phyloP scores from a whole-genome alignment of 805 yeast species.

The Ogataea ramenticola region DNA sequence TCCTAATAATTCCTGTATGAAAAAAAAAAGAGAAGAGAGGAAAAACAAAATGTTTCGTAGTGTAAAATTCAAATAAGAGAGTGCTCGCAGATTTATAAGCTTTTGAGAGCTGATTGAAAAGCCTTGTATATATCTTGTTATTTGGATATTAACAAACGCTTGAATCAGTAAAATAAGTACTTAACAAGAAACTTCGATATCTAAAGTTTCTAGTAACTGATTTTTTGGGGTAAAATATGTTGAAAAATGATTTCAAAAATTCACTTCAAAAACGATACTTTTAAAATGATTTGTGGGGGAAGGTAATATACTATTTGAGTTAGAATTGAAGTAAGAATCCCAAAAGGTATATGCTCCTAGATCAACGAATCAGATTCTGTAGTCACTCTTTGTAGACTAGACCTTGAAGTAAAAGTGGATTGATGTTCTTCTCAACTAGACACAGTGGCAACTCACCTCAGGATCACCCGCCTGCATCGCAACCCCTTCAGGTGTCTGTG shows the following conservation, averaged over 20 bases:
- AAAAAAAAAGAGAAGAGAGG: background rate
- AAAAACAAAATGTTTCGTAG: background rate
- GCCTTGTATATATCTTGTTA: background rate
- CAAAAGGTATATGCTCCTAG: background rate
- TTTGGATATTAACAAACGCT: too few species aligned
- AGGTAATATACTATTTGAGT: too few species aligned
- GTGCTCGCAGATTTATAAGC: background rate
- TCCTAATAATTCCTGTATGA: background rate
- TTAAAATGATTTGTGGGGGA: background rate
- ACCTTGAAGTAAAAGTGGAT: too few species aligned
- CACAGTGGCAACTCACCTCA: background rate
- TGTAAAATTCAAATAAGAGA: background rate
- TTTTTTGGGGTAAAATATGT: background rate
- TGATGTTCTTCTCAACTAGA: background rate
- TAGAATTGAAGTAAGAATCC: background rate
- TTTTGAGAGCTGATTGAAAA: background rate
- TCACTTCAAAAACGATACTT: too few species aligned
- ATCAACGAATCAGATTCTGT: background rate
- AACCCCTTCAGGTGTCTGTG: background rate
- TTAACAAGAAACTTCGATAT: background rate
- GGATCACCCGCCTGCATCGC: background rate
- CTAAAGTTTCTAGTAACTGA: background rate
- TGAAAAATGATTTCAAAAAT: background rate
- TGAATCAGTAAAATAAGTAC: background rate
- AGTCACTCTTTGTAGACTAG: too few species aligned